Evolutionary conservation across 768 basidiomycete genomes (phyloP).

Genomic region (Sarcodon sp.): DNA sequence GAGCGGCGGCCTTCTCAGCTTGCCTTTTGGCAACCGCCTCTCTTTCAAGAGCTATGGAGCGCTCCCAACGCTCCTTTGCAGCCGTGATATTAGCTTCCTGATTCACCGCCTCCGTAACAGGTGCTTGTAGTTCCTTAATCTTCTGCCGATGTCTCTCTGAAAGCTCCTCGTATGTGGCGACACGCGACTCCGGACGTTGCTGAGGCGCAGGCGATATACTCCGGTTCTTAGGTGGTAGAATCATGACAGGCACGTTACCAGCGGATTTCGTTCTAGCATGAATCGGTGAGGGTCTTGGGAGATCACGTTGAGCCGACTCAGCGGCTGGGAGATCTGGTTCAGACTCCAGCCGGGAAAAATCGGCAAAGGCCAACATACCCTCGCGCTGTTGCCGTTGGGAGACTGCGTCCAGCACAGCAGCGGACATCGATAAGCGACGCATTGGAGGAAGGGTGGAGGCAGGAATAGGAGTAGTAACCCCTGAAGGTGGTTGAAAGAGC

Average conservation of each 20-base stretch:
- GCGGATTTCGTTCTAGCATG: constrained; percentile 4
- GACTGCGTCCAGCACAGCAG: constrained; percentile 67
- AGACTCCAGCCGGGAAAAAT: not conserved
- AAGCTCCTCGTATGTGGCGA: constrained; percentile 79
- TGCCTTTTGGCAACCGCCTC: constrained; percentile 62
- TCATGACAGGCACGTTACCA: constrained; percentile 27
- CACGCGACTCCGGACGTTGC: constrained; percentile 27
- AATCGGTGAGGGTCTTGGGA: constrained; percentile 22
- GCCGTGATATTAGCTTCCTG: constrained; percentile 64
- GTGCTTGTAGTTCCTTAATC: constrained; percentile 70
- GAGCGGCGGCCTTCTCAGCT: constrained; percentile 45
- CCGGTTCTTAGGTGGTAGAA: constrained; percentile 30
- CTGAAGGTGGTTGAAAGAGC: constrained; percentile 72
- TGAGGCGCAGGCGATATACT: constrained; percentile 31
- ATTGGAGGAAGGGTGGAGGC: constrained; percentile 32
- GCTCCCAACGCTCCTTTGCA: constrained; percentile 79
- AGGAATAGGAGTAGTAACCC: constrained; percentile 66
- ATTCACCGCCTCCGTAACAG: constrained; percentile 68
- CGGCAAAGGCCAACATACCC: constrained; percentile 37
- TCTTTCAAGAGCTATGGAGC: constrained; percentile 59
- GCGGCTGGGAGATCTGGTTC: not conserved
- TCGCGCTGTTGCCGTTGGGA: constrained; percentile 61
- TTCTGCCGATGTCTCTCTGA: constrained; percentile 79
- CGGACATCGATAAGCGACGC: constrained; percentile 31
- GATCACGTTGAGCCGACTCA: constrained; percentile 15